Base-by-base conservation (phyloP, 1,284 basidiomycete species). In the Xanthoconium separans region DNA sequence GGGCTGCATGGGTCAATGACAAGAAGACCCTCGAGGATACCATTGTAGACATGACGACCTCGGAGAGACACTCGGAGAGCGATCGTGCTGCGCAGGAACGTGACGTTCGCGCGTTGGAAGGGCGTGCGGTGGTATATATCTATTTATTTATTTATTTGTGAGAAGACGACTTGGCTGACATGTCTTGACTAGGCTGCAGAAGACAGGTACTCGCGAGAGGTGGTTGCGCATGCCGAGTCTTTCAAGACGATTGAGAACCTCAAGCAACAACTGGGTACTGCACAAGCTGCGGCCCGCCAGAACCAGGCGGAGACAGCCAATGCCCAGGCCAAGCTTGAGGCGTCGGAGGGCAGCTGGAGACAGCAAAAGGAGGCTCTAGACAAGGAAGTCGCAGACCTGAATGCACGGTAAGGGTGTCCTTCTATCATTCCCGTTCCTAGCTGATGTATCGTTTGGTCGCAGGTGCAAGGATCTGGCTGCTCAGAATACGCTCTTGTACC, bases 221-320 rank as follows among this genome's bases (percentile, higher is more conserved):
- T 94, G n/a, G 71, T 94, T 27, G 77, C 88, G 1, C 93, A 95
- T 69, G 92, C 91, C 0, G 87, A 93, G 47, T 80, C 89, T 2
- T 85, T 94, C 75, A 91, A 91, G 72, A 63, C 76, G 8, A 77
- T 91, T 18, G 82, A 87, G 18, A 74, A 71, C 13, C 75, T 93
- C 56, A 88, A 85, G 68, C 76, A 81, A 53, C 82, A 91, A 47
- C 74, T 93, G 4, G 65, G 74, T 12, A 65, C 72, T 24, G 70
- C 77, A 12, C 83, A 85, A 62, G 66, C 72, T 6, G 64, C 78
- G 20, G 76, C 81, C 9, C 77, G 86, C 15, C 82, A 89, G 54
- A 76, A 80, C 53, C 70, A 78, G 30, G 77, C 80, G 8, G 75
- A 81, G 5, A 81, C 84, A 4, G 85, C 93, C 60, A 93, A 88